Evolutionary conservation across 2,329 filamentous ascomycete species (phyloP).

Genomic region (Allantophomopsis lycopodina): DNA sequence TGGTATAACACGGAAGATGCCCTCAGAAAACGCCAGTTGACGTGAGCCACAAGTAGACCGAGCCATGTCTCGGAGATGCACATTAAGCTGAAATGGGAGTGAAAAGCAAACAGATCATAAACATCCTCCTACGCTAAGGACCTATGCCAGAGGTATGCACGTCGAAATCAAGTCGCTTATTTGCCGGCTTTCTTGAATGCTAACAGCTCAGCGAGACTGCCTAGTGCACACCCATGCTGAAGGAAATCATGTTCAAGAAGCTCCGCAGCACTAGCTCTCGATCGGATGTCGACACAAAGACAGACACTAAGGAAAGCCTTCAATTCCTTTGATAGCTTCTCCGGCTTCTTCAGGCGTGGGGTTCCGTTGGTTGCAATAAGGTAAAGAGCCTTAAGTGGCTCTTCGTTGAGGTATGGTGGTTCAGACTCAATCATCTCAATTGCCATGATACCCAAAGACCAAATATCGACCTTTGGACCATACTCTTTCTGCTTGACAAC

Average conservation of each 20-base stretch:
- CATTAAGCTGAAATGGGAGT: too few relatives aligned
- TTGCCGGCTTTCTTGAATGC: slow-evolving; percentile 70
- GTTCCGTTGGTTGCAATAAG: slow-evolving; percentile 97
- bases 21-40: too few relatives aligned
- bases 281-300: slow-evolving; percentile 92
- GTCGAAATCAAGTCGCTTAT: slow-evolving; percentile 21
- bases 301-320: slow-evolving; percentile 96
- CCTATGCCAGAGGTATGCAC: neutral
- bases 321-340: slow-evolving; percentile 94
- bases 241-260: slow-evolving; percentile 87
- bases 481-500: slow-evolving; percentile 99
- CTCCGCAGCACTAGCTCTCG: slow-evolving; percentile 81
- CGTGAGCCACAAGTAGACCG: too few relatives aligned
- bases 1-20: too few relatives aligned
- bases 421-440: slow-evolving; percentile 99
- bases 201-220: slow-evolving; percentile 73
- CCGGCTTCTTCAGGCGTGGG: slow-evolving; percentile 91
- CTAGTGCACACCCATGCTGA: slow-evolving; percentile 75
- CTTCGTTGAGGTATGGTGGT: slow-evolving; percentile 94
- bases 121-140: too few relatives aligned
- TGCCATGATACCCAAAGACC: slow-evolving; percentile 98
- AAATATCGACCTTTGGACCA: slow-evolving; percentile 95
- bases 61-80: too few relatives aligned
- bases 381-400: slow-evolving; percentile 92
- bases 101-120: too few relatives aligned